phyloP scores from a whole-genome alignment of 768 basidiomycete genomes.

The Myochromella boudieri region DNA sequence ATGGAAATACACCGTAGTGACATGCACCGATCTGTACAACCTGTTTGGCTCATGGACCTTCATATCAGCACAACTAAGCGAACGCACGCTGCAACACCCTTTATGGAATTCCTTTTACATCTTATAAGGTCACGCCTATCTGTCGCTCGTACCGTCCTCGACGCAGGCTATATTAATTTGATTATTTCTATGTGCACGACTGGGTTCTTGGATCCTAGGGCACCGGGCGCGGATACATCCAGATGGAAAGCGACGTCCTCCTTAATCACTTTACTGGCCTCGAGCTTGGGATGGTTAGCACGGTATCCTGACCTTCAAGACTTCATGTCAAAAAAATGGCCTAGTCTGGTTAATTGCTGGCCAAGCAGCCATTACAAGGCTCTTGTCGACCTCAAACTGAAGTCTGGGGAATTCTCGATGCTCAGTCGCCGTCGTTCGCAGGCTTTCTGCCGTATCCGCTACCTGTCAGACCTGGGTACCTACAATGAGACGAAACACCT shows the following conservation, averaged over 20 bases:
- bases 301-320: not conserved
- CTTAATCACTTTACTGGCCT: not conserved
- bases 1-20: constrained; percentile 2
- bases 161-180: constrained; percentile 3
- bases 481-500: not conserved
- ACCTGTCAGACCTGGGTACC: not conserved
- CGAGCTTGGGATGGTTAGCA: not conserved
- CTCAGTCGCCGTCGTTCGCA: not conserved
- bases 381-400: not conserved
- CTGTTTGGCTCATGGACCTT: not conserved
- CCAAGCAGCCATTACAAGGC: not conserved
- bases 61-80: not conserved
- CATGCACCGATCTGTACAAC: not conserved
- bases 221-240: constrained; percentile 2
- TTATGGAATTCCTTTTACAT: constrained; percentile 1
- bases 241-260: constrained; percentile 2
- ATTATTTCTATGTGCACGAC: not conserved
- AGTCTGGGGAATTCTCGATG: not conserved
- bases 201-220: not conserved
- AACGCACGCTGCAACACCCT: not conserved
- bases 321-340: not conserved
- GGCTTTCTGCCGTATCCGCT: not conserved
- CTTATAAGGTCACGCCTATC: not conserved
- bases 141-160: not conserved
- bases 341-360: not conserved